Conservation (phyloP, 208 protist species). For the Trichomonas vaginalis region DNA sequence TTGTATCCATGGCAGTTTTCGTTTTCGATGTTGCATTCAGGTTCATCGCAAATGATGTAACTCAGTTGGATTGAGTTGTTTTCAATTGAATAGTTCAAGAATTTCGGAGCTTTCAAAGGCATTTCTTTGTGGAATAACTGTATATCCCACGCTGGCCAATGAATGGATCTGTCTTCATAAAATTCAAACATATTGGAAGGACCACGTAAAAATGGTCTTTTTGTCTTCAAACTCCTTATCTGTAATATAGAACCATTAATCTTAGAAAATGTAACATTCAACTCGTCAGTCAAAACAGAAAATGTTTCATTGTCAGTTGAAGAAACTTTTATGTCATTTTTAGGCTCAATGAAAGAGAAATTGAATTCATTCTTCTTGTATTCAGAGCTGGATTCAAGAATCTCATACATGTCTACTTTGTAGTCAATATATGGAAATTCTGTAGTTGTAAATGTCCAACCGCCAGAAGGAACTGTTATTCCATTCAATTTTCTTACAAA, state of each 20-base stretch:
- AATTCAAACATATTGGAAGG: neutral
- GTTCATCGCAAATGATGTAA: neutral
- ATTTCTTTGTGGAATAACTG: conserved; percentile 5
- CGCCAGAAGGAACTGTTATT: neutral
- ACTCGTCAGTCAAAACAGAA: neutral
- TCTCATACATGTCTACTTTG: neutral
- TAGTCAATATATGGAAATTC: neutral
- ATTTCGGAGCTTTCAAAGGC: neutral
- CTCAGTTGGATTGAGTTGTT: neutral
- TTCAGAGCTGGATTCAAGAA: neutral
- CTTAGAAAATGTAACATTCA: neutral
- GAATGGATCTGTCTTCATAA: neutral
- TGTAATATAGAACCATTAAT: neutral
- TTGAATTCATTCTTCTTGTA: neutral
- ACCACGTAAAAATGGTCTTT: neutral
- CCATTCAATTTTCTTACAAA: neutral
- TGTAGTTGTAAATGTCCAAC: neutral
- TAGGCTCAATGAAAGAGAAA: neutral
- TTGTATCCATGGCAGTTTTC: too few species aligned
- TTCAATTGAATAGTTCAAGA: neutral
- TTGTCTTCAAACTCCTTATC: neutral
- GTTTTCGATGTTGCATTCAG: too few species aligned
- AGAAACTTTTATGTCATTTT: neutral
- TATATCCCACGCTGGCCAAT: conserved; percentile 6
- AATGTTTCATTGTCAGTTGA: too few species aligned